These are phyloP conservation scores for Nicotiana attenuata DNA, from an alignment of 257 asterid genomes.

Conservation along the genomic window DNA sequence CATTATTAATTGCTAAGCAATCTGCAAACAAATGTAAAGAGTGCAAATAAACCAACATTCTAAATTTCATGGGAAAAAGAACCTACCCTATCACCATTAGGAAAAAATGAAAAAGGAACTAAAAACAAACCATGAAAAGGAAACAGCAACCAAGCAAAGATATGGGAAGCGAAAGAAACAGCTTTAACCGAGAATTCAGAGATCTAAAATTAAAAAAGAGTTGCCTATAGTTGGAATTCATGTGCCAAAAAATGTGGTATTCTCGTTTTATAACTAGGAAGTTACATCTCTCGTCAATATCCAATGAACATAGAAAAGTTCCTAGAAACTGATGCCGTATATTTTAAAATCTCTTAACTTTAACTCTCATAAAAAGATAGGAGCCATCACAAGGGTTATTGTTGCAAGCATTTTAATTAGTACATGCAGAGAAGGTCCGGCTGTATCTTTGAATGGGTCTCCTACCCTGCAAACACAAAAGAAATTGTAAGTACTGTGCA, in stretches of 20 bases:
- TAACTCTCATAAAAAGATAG: constrained; percentile 63
- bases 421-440: constrained; percentile 96
- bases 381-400: constrained; percentile 98
- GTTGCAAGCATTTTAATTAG: constrained; percentile 98
- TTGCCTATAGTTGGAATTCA: neutral
- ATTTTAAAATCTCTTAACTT: neutral
- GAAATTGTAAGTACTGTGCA: neutral
- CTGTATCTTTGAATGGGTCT: constrained; percentile 98
- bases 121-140: neutral
- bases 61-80: neutral
- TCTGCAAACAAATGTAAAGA: neutral
- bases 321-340: neutral
- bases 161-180: neutral
- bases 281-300: neutral
- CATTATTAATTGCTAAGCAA: neutral
- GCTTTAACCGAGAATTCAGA: neutral
- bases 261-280: neutral
- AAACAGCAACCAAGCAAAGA: neutral
- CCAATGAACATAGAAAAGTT: neutral
- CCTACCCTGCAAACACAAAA: constrained; percentile 62
- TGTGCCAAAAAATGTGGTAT: neutral
- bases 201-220: neutral
- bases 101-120: neutral
- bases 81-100: neutral
- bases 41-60: neutral